Evolutionary conservation across 257 asterid genomes (phyloP), one percentile per base, ranked within the genome.

Genomic region (Mentha longifolia): DNA sequence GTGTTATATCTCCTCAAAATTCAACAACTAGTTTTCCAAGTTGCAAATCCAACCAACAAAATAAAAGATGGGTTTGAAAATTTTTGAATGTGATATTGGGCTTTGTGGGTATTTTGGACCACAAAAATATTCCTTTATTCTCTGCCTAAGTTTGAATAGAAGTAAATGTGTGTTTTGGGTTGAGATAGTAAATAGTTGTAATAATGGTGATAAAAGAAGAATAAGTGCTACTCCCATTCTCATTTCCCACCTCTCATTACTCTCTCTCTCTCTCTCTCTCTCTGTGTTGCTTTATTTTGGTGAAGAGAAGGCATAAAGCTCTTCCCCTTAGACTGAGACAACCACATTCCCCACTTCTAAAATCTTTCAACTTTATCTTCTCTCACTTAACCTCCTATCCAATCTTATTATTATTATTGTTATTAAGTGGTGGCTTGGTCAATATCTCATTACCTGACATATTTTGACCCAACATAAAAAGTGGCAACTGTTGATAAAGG

Each of bases 401-500:
- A 17, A 59, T 62, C 61, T 45, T 49, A 5, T 43, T 35, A 35
- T 35, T 5, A 35, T 35, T 39, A 39, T 52, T 6, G 11, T 55
- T 30, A 6, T 16, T 58, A 61, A 67, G 46, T 20, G 31, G 62
- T 83, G 76, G 39, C 33, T 72, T 70, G 82, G 85, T 80, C 83
- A 78, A 83, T 80, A 65, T 58, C 69, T 76, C 77, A 62, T 71
- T 68, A 52, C 61, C 77, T 81, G 75, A 81, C 82, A 81, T 77
- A 76, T 52, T 80, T 85, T 86, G 91, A 86, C 88, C 83, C 78
- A 75, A 43, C 60, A 71, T 50, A 70, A 62, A 62, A 70, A 70
- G 81, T 65, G 55, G 77, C 60, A 58, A 73, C 31, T 64, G 55
- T 17, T 54, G 37, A 20, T 16, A 41, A 47, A 77, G 31, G 20